phyloP scores from a whole-genome alignment of 2,329 filamentous ascomycete species.

The Cucurbitaria berberidis region DNA sequence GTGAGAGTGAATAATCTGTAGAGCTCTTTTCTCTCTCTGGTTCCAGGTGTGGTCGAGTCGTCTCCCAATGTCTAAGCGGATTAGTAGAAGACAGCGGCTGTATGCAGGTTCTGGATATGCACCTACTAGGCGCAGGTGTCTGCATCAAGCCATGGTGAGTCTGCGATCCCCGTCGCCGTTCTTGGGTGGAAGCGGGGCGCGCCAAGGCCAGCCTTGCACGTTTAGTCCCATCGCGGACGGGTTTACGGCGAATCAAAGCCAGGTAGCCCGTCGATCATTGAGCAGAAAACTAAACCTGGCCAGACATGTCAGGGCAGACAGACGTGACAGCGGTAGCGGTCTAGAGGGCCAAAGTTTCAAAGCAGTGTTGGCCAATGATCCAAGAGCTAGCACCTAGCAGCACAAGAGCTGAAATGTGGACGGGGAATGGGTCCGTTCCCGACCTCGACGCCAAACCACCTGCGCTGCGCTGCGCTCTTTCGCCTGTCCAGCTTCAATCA shows the following conservation, averaged over 20 bases:
- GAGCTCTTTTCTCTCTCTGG: too few relatives aligned
- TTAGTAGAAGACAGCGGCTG: background rate
- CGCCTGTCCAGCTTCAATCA: constrained; percentile 6
- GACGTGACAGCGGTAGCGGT: constrained; percentile 21
- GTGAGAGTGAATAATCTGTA: background rate
- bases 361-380: constrained; percentile 14
- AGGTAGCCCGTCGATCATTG: constrained; percentile 11
- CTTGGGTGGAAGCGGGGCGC: constrained; percentile 25
- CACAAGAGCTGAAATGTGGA: constrained; percentile 4
- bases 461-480: constrained; percentile 4
- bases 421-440: constrained; percentile 12
- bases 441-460: constrained; percentile 16
- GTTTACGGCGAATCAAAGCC: constrained; percentile 11
- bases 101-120: background rate
- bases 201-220: constrained; percentile 9
- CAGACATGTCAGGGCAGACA: constrained; percentile 22
- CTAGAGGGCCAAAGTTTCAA: constrained; percentile 7
- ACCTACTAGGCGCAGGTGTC: background rate
- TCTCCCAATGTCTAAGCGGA: too few relatives aligned
- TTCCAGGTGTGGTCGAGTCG: too few relatives aligned
- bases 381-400: background rate
- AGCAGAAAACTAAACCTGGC: constrained; percentile 13
- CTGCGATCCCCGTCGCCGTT: constrained; percentile 7
- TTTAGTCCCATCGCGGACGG: background rate
- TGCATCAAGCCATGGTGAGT: constrained; percentile 2